phyloP scores from a whole-genome alignment of 1,139 yeast species.

The Kodamaea anthophila region DNA sequence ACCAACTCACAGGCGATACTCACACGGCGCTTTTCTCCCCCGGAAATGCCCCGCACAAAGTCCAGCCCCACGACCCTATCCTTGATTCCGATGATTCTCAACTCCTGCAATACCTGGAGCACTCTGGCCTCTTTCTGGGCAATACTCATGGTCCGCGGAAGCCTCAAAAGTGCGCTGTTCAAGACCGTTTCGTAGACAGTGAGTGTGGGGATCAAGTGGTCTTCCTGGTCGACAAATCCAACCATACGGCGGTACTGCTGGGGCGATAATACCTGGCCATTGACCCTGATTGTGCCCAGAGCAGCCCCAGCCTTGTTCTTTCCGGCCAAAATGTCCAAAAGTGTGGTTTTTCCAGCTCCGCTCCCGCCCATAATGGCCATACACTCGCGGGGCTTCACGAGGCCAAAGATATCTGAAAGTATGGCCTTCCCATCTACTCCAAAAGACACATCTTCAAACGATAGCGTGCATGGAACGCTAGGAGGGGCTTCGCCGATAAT shows the following conservation, averaged over 20 bases:
- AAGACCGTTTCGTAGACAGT: conserved; percentile 94
- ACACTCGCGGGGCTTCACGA: conserved; percentile 81
- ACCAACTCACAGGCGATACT: conserved; percentile 88
- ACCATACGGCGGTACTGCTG: conserved; percentile 57
- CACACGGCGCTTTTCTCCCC: conserved; percentile 87
- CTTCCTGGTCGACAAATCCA: conserved; percentile 98
- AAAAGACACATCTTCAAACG: conserved; percentile 71
- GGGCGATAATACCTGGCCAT: conserved; percentile 49
- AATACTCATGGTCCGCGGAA: conserved; percentile 74
- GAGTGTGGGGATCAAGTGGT: conserved; percentile 80
- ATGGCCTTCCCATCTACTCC: conserved; percentile 45
- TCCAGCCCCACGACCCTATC: conserved; percentile 88
- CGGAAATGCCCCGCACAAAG: conserved; percentile 87
- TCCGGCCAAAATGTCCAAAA: conserved; percentile 83
- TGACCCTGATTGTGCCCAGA: conserved; percentile 62
- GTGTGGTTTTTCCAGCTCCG: conserved; percentile 95
- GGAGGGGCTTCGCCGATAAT: conserved; percentile 34
- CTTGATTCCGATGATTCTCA: conserved; percentile 75
- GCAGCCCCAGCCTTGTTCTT: conserved; percentile 74
- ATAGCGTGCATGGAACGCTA: conserved; percentile 64
- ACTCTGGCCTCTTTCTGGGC: conserved; percentile 74
- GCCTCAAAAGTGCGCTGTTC: conserved; percentile 80
- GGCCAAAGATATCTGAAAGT: conserved; percentile 61
- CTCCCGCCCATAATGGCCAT: conserved; percentile 98
- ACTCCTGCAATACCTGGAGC: conserved; percentile 74